Conservation (phyloP, 108 stramenopile genomes). For the Asterionellopsis glacialis region DNA sequence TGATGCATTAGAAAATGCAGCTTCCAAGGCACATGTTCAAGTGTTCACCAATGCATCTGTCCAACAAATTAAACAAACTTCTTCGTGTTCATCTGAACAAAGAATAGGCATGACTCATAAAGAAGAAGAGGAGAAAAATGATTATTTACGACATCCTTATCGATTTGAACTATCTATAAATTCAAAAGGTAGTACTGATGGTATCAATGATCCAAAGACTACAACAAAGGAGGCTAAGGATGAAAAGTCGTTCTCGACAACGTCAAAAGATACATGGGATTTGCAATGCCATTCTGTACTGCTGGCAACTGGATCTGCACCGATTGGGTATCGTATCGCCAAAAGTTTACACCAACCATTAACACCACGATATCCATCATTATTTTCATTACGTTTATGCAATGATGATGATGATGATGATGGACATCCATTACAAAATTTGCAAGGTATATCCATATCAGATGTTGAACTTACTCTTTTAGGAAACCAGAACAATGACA, state of each 20-base stretch:
- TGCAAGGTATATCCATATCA: constrained; percentile 69
- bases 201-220: constrained; percentile 28
- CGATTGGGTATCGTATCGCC: constrained; percentile 76
- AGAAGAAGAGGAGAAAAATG: too few species aligned
- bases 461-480: constrained; percentile 35
- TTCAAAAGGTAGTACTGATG: neutral
- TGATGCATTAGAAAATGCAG: constrained; percentile 60
- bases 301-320: constrained; percentile 87
- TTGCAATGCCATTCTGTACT: constrained; percentile 56
- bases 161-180: neutral
- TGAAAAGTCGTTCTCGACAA: too few species aligned
- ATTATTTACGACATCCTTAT: neutral
- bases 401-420: constrained; percentile 41
- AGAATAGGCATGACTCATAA: too few species aligned
- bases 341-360: constrained; percentile 67
- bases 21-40: constrained; percentile 50
- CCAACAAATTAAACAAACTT: constrained; percentile 1
- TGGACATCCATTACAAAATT: constrained; percentile 53
- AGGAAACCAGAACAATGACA: too few species aligned
- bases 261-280: too few species aligned
- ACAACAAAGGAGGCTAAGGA: neutral
- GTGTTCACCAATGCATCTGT: constrained; percentile 13
- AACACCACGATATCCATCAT: constrained; percentile 73
- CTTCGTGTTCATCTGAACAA: neutral
- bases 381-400: constrained; percentile 80